These are phyloP conservation scores for Aureobasidium sp. DNA, from an alignment of 2,329 filamentous ascomycete species.

Conservation along the genomic window DNA sequence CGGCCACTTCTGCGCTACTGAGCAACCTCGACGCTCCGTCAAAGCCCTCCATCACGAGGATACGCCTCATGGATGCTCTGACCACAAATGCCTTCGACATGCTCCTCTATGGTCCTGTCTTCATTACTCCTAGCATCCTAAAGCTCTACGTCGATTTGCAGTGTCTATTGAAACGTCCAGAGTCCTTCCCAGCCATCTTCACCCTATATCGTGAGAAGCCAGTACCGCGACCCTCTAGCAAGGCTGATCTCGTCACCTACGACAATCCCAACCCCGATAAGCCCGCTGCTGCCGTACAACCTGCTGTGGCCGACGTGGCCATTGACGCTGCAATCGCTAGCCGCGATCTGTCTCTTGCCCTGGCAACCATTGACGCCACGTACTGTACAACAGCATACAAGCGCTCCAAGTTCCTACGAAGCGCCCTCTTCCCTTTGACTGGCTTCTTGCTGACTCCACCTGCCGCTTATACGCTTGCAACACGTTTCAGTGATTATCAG, in stretches of 20 bases:
- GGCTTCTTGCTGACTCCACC: slow-evolving; percentile 51
- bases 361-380: slow-evolving; percentile 64
- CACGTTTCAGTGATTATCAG: slow-evolving; percentile 57
- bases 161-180: slow-evolving; percentile 60
- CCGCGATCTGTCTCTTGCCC: slow-evolving; percentile 67
- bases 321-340: slow-evolving; percentile 71
- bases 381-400: slow-evolving; percentile 59
- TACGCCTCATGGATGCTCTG: slow-evolving; percentile 34
- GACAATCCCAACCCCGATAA: slow-evolving; percentile 54
- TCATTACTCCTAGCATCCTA: slow-evolving; percentile 67
- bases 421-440: slow-evolving; percentile 51
- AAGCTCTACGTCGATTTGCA: slow-evolving; percentile 69
- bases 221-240: slow-evolving; percentile 46
- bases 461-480: slow-evolving; percentile 62
- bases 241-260: slow-evolving; percentile 47
- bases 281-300: slow-evolving; percentile 57
- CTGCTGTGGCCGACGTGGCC: slow-evolving; percentile 61
- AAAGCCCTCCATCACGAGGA: slow-evolving; percentile 25
- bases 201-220: slow-evolving; percentile 78
- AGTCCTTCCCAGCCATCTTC: slow-evolving; percentile 72
- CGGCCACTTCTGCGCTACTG: slow-evolving; percentile 48
- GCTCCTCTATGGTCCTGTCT: slow-evolving; percentile 64
- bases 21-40: slow-evolving; percentile 33
- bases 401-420: slow-evolving; percentile 57
- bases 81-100: slow-evolving; percentile 57